These are phyloP conservation scores for Amyloporia xantha DNA, from an alignment of 768 basidiomycete genomes.

Conservation along the genomic window DNA sequence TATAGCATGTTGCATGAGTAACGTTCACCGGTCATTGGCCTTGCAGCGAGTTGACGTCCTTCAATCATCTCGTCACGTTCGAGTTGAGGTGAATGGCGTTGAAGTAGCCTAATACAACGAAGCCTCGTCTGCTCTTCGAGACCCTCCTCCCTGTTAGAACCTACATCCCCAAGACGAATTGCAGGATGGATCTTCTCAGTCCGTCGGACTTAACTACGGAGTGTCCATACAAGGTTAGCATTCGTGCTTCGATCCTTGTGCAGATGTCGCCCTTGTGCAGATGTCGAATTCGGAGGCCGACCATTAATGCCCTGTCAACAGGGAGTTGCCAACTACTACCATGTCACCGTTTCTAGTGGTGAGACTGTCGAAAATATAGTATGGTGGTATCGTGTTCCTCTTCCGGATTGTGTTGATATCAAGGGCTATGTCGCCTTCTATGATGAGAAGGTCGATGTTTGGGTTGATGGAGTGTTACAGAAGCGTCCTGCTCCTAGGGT, in stretches of 20 bases:
- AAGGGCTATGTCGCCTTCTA: slow-evolving; percentile 52
- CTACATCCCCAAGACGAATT: slow-evolving; percentile 56
- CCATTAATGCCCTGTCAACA: slow-evolving; percentile 19
- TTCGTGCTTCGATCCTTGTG: background rate
- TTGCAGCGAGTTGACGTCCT: slow-evolving; percentile 58
- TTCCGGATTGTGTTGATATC: slow-evolving; percentile 42
- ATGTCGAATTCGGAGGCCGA: background rate
- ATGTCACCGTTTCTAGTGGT: slow-evolving; percentile 40
- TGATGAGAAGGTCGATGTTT: slow-evolving; percentile 64
- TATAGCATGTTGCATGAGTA: too few relatives aligned
- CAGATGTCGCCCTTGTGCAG: background rate
- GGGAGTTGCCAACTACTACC: slow-evolving; percentile 57
- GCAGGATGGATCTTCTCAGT: slow-evolving; percentile 41
- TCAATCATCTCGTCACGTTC: slow-evolving; percentile 53
- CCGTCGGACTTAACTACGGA: slow-evolving; percentile 39
- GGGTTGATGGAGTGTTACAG: slow-evolving; percentile 52
- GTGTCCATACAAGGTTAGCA: slow-evolving; percentile 63
- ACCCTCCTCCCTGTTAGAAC: slow-evolving; percentile 49
- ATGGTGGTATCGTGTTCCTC: slow-evolving; percentile 59
- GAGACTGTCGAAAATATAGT: slow-evolving; percentile 42
- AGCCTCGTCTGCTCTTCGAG: slow-evolving; percentile 52
- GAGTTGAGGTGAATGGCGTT: slow-evolving; percentile 53
- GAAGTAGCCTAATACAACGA: slow-evolving; percentile 53
- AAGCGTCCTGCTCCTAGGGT: slow-evolving; percentile 21
- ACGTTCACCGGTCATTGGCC: background rate